Evolutionary conservation across 495 filamentous ascomycete species (phyloP), one percentile per base, ranked within the genome.

Genomic region (Talaromyces liani): DNA sequence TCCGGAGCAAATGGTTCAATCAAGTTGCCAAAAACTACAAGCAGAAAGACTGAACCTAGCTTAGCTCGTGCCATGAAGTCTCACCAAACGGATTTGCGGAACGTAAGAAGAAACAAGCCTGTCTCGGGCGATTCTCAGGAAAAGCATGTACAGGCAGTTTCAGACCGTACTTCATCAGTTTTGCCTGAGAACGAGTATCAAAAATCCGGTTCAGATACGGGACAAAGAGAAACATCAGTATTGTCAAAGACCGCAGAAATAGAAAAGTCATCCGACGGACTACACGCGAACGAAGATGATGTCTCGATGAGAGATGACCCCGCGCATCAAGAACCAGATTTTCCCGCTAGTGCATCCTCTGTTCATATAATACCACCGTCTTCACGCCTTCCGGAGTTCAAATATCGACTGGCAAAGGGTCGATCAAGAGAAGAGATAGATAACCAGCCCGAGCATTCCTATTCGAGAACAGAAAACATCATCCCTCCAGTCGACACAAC

Each of bases 311-410:
- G 16, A 9, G 14, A 9, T 36, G 56, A 58, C 1, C 31, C 6
- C 8, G 14, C 31, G 27, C 41, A 14, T 41, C 27, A 9, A 10
- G 27, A 33, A 33, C 3, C 22, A 34, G 29, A 36, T 41, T 25
- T 31, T 9, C 62, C 18, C n/a, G 31, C 62, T 45, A 57, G 62
- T 27, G 31, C 29, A 33, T 63, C 63, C 2, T 77, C 78, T 7
- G 61, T 80, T 34, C 68, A 66, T 51, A 69, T 79, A 3, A 55
- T 75, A 22, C 70, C 75, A 56, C 78, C 79, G 10, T 76, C 77
- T 4, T 80, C 79, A 12, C 75, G 78, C 55, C 65, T 80, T 61
- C 72, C 76, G 1, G 74, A 75, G 60, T 83, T 82, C 64, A 73
- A 79, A 67, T 83, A 80, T 66, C 73, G 77, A n/a, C 65, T 70